Conservation (phyloP, 2,329 filamentous ascomycete species). For the Arachnopeziza araneosa region DNA sequence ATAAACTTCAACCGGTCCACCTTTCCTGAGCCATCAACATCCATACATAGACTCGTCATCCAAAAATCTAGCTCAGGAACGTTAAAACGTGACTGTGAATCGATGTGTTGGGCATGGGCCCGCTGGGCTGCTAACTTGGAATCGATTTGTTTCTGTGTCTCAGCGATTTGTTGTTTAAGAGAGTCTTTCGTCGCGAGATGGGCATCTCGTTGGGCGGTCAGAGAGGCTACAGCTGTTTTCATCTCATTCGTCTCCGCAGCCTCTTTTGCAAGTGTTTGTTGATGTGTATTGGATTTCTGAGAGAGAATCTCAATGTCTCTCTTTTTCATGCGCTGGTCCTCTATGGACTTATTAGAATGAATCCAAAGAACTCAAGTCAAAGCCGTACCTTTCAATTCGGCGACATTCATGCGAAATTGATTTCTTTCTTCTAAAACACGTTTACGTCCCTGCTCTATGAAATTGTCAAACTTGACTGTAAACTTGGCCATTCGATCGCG, state of each 20-base stretch:
- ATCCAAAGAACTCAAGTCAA: not conserved
- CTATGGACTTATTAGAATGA: constrained; percentile 40
- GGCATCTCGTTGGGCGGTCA: constrained; percentile 54
- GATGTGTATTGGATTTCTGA: constrained; percentile 63
- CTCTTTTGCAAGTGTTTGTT: constrained; percentile 71
- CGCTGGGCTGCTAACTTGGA: constrained; percentile 65
- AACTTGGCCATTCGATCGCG: constrained; percentile 94
- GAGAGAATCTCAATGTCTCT: constrained; percentile 80
- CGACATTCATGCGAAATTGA: constrained; percentile 83
- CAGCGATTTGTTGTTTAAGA: constrained; percentile 56
- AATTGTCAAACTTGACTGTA: constrained; percentile 82
- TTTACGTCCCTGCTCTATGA: constrained; percentile 87
- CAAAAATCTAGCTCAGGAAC: constrained; percentile 92
- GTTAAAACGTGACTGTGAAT: constrained; percentile 82
- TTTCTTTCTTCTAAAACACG: constrained; percentile 89
- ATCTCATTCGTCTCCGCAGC: constrained; percentile 72
- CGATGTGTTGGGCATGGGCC: constrained; percentile 66
- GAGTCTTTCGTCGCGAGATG: constrained; percentile 52
- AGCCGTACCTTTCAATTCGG: constrained; percentile 76
- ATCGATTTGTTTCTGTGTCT: constrained; percentile 66
- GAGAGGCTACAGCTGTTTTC: constrained; percentile 53
- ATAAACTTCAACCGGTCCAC: constrained; percentile 86
- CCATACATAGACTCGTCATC: constrained; percentile 82
- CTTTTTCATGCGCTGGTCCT: constrained; percentile 86
- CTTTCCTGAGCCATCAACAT: constrained; percentile 82